Evolutionary conservation across 192 early-diverging fungal genomes (phyloP), one percentile per base, ranked within the genome.

Genomic region (Coemansia sp.): DNA sequence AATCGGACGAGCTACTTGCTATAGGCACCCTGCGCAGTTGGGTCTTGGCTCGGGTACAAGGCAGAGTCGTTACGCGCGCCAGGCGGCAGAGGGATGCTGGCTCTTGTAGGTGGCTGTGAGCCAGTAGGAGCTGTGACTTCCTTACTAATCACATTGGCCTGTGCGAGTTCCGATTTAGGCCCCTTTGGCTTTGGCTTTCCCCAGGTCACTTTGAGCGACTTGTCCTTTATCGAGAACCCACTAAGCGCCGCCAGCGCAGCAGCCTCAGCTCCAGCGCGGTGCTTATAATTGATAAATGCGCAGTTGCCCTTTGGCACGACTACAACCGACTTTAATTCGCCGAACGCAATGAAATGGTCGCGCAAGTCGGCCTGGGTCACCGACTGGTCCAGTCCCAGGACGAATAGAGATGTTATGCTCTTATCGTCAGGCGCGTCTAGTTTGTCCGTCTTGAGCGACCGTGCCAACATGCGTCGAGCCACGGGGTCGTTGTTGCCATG

Each of bases 401-500:
- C 81, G 72, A 94, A 98, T 62, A 98, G 70, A 20, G 94, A 92
- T 6, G 93, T 95, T 60, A 98, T 87, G 40, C 87, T 87, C 70
- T 87, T 86, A 58, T 98, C 97, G 5, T 87, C 90, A 1, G 97
- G 96, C 34, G 92, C 85, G 1, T 75, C 58, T 39, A 94, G 73
- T 11, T 53, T 67, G 43, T 69, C 75, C 20, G 72, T 62, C 44
- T 68, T 60, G 64, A 87, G 88, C 49, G 85, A 86, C 66, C 80
- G 87, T 22, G 88, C 80, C 50, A 93, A 66, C 78, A 97, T 95
- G 71, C 92, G 92, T 55, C 88, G 85, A 18, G 97, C 97, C 16
- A 98, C 95, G 8, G 96, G 96, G 74, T 98, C 97, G 74, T 98
- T 97, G 55, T 86, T 88, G 20, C 97, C 97, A 71, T 94, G 91